Base-by-base conservation (phyloP, 2,329 filamentous ascomycete species). In the Talaromyces albobiverticillius region DNA sequence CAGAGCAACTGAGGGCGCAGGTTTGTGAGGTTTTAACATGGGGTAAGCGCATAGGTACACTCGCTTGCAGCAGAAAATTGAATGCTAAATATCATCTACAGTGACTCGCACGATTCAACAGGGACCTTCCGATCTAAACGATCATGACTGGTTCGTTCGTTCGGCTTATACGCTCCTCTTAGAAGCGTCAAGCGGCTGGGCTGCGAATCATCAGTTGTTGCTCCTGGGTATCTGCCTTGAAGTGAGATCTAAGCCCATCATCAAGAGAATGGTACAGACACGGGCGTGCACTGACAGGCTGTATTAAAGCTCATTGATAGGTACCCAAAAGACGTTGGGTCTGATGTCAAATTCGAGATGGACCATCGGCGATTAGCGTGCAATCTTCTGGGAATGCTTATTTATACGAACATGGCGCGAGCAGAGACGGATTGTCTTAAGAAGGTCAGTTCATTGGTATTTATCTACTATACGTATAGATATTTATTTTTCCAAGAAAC, bases 331-430 rank as follows among this genome's bases (percentile, higher is more conserved):
- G 59, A 61, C 16, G 29, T 55, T 11, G 59, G 56, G 13, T 11
- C 23, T 46, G 53, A 63, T 47, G 54, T 61, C 18, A 46, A 63
- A 4, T 70, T 73, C 2, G 82, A 86, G 61, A 64, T 87, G 4
- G 69, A 71, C 3, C 71, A 87, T 7, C 86, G 87, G 31, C 74
- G 76, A 16, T 78, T 90, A 55, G 83, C 88, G 29, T 91, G 89
- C 64, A 76, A 89, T 54, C 95, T 90, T 61, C 76, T 94, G 54
- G 74, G 71, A 46, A 70, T 74, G 11, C 76, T 73, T 22, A 72
- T 76, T 3, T 69, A 72, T 14, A 69, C 76, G 4, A 72, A 74
- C 2, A 62, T 81, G n/a, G 81, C 78, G 16, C 73, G 81, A 36
- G 69, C 70, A 8, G 70, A 77, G 49, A 71, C 75, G 32, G 67